Base-by-base conservation (phyloP, 2,329 filamentous ascomycete genomes). In the Penicillium sp. region DNA sequence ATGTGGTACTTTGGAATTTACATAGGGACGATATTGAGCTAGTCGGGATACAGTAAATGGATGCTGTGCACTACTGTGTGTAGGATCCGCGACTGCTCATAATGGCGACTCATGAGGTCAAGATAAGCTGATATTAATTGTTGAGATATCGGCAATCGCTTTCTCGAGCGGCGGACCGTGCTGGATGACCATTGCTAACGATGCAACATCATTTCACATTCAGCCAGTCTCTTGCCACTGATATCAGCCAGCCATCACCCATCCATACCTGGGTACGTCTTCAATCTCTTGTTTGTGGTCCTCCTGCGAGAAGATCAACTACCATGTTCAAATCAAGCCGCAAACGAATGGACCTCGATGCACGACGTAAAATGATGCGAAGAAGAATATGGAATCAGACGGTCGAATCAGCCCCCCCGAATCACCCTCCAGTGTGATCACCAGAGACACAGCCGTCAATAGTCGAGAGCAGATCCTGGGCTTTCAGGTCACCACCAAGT, bases 371-470 rank as follows among this genome's bases (percentile, higher is more conserved):
- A 35, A 49, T 49, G 35, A 39, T 17, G 5, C 10, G 6, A 7
- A 31, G n/a, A 5, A 52, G 5, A 17, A 25, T 15, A 39, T 51
- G 49, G 10, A 39, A 52, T 52, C 8, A 14, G 49, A 28, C 20
- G 12, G 35, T 52, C 49, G 49, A 52, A 52, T 52, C 49, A 52
- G 49, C 35, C 5, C 11, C 20, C 10, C 14, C 10, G 12, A 28
- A 38, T 35, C 10, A 17, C 49, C 17, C 8, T 39, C 14, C 10
- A 15, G 49, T n/a, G 49, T 42, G 60, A 62, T 59, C 54, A 57
- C 34, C 60, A 38, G 48, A 49, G 56, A 14, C 42, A 49, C 55
- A 53, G 54, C 39, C 55, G 54, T 63, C 58, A 58, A 61, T 59
- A 59, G 55, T 61, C 20, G 54, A 51, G 20, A 28, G 20, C 37